Conservation (phyloP, 148 eudicot genomes). For the Vaccinium vitisidaea region DNA sequence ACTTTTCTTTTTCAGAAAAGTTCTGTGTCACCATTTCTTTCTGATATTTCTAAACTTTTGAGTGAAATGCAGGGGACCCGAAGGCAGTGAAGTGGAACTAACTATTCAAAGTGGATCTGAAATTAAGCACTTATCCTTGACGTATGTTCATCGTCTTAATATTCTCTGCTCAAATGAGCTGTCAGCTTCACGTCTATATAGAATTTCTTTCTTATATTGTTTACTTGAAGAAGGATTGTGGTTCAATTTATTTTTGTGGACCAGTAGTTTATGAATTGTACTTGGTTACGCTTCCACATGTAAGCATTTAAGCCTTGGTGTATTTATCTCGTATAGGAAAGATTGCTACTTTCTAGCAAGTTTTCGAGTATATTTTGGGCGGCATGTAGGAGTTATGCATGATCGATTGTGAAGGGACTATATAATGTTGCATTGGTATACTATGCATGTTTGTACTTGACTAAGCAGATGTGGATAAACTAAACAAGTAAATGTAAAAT, state of each 20-base stretch:
- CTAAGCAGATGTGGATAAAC: neutral
- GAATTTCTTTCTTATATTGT: neutral
- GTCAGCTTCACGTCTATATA: constrained; percentile 6
- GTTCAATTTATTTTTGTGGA: neutral
- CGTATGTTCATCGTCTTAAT: constrained; percentile 35
- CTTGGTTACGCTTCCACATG: neutral
- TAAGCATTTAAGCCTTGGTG: neutral
- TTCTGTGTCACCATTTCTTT: neutral
- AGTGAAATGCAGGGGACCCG: constrained; percentile 73
- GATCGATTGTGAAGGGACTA: neutral
- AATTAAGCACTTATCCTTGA: constrained; percentile 56
- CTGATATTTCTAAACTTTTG: constrained; percentile 16
- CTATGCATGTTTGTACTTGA: neutral
- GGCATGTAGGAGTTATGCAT: neutral
- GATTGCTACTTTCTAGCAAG: neutral
- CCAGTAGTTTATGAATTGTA: neutral
- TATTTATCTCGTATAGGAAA: neutral
- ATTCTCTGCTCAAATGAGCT: constrained; percentile 20
- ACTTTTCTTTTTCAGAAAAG: neutral
- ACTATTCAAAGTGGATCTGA: constrained; percentile 59
- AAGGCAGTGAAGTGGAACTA: constrained; percentile 82
- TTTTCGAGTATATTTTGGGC: neutral
- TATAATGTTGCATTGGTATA: neutral
- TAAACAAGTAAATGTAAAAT: neutral
- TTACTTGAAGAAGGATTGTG: neutral